Evolutionary conservation across 1,284 basidiomycete species (phyloP), one percentile per base, ranked within the genome.

Genomic region (Spongispora temasekensis): DNA sequence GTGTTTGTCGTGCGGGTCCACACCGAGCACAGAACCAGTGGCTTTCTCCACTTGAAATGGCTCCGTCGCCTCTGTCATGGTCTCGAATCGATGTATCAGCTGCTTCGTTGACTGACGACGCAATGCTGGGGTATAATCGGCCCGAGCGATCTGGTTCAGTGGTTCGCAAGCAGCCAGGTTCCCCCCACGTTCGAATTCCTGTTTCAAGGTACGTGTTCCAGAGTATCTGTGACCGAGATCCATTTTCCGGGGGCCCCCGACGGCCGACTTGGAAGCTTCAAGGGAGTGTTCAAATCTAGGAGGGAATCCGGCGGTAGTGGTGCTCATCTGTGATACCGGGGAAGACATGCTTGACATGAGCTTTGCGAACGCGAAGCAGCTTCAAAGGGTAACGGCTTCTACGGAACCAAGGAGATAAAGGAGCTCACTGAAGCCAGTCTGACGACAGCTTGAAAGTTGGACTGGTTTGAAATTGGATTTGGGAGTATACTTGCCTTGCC

Each of bases 71-170:
- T 60, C 56, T 40, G 65, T 67, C 62, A 80, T 72, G 42, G 75
- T 73, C 66, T 83, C 82, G 58, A 76, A 83, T 56, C 73, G 78
- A 63, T 65, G 72, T 63, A 83, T 82, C 6, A 83, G 64, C 15
- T 77, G 76, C 40, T 62, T 75, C 17, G 73, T 72, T 23, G 79
- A 79, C 51, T 67, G 64, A 37, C 68, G 68, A 59, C 66, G 72
- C 58, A 72, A 65, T 25, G 62, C 53, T 51, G 57, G 58, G 31
- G 25, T 35, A 27, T 42, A 31, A 44, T 51, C 34, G 2, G n/a
- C n/a, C n/a, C 23, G 42, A 40, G 6, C 50, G 37, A 46, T 35
- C 40, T 51, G 62, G 40, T 64, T 48, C 10, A 52, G 48, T 21
- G 50, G 56, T 8, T 42, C 51, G 28, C 46, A 51, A 13, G 37